Conservation (phyloP, 768 basidiomycete species). For the Tylopilus sp. region DNA sequence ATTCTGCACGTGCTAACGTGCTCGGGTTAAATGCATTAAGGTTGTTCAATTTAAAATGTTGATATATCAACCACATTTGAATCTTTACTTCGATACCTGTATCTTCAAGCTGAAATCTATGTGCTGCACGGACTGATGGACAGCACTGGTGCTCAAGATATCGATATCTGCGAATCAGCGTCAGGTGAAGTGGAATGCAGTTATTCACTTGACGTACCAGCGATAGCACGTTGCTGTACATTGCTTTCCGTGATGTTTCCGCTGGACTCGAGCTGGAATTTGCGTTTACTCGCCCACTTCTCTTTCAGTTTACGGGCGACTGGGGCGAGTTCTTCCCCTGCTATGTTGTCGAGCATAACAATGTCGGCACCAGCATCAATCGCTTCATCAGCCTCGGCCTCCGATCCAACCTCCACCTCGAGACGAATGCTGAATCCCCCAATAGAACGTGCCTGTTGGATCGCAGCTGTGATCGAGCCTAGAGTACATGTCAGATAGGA, state of each 20-base stretch:
- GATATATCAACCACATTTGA: conserved; percentile 13
- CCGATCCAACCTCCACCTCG: conserved; percentile 89
- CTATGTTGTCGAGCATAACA: conserved; percentile 93
- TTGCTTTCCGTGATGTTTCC: conserved; percentile 93
- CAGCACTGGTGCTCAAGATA: conserved; percentile 86
- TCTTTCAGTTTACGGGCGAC: conserved; percentile 71
- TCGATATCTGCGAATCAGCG: conserved; percentile 70
- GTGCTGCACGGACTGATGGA: conserved; percentile 90
- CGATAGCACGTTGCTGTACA: conserved; percentile 72
- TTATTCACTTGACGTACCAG: conserved; percentile 49
- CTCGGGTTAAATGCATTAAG: conserved; percentile 69
- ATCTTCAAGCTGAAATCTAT: conserved; percentile 98
- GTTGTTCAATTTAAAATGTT: conserved; percentile 53
- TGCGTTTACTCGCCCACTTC: conserved; percentile 76
- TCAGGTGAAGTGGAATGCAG: conserved; percentile 1
- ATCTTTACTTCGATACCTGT: conserved; percentile 52
- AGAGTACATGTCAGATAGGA: conserved; percentile 5
- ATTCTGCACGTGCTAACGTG: conserved; percentile 62
- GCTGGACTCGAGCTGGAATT: conserved; percentile 90
- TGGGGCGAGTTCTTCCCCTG: conserved; percentile 64
- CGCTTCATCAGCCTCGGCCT: conserved; percentile 94
- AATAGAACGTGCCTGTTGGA: conserved; percentile 79
- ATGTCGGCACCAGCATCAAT: conserved; percentile 94
- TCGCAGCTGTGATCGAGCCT: conserved; percentile 91
- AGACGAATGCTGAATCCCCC: conserved; percentile 90